Evolutionary conservation across 768 basidiomycete species (phyloP).

Genomic region (Lactarius hatsudake): DNA sequence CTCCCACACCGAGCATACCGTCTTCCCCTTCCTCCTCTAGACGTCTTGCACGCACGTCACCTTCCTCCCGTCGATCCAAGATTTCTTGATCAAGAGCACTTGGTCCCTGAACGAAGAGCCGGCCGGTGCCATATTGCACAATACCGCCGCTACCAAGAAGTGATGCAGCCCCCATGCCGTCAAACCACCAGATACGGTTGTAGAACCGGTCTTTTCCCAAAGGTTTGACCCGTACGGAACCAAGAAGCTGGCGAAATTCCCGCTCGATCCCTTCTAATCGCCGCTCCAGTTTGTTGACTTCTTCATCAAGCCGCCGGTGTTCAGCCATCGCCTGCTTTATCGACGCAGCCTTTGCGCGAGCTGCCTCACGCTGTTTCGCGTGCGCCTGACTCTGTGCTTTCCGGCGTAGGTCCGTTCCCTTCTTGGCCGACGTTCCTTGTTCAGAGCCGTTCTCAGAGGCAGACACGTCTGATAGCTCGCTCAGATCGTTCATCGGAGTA

Average conservation of each 20-base stretch:
- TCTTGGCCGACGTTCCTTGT: constrained; percentile 33
- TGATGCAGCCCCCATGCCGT: constrained; percentile 86
- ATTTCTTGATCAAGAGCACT: constrained; percentile 76
- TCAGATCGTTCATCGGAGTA: constrained; percentile 57
- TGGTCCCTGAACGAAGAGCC: constrained; percentile 91
- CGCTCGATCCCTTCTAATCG: constrained; percentile 85
- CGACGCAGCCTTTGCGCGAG: constrained; percentile 72
- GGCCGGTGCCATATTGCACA: constrained; percentile 82
- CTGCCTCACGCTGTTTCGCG: constrained; percentile 79
- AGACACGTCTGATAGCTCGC: constrained; percentile 70
- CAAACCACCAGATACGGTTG: constrained; percentile 98
- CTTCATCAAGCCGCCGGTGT: constrained; percentile 82
- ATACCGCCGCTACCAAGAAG: constrained; percentile 76
- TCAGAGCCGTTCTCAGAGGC: constrained; percentile 63
- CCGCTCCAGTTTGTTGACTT: constrained; percentile 78
- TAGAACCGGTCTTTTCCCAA: constrained; percentile 91
- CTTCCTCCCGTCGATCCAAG: constrained; percentile 57
- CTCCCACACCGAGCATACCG: constrained; percentile 64
- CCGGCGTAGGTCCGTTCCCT: constrained; percentile 43
- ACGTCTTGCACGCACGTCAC: constrained; percentile 54
- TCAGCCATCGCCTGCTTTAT: constrained; percentile 81
- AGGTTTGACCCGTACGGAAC: constrained; percentile 82
- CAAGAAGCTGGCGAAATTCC: constrained; percentile 88
- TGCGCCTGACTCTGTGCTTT: constrained; percentile 53
- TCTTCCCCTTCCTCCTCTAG: constrained; percentile 78